Evolutionary conservation across 2,329 filamentous ascomycete species (phyloP).

Genomic region (Botrytis fragariae): DNA sequence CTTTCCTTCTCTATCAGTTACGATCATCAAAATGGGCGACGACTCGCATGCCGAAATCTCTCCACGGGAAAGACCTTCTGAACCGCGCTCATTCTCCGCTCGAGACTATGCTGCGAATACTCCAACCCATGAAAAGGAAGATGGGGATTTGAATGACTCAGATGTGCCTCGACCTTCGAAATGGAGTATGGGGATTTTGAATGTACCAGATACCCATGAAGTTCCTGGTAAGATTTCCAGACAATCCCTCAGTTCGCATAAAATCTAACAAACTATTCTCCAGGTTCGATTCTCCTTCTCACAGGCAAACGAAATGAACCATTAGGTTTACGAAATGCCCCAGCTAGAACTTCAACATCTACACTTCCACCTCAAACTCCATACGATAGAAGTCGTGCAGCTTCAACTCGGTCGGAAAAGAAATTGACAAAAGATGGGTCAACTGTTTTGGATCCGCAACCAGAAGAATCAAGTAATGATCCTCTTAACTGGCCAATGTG

Average conservation of each 20-base stretch:
- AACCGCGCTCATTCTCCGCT: constrained; percentile 29
- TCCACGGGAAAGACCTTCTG: constrained; percentile 2
- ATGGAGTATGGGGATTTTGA: constrained; percentile 77
- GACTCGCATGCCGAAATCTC: neutral
- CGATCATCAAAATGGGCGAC: constrained; percentile 5
- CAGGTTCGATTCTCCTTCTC: constrained; percentile 58
- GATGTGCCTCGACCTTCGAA: constrained; percentile 37
- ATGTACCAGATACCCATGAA: constrained; percentile 76
- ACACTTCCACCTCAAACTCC: constrained; percentile 40
- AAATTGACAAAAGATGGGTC: constrained; percentile 80
- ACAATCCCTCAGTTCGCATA: neutral
- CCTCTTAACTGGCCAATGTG: constrained; percentile 87
- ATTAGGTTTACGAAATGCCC: constrained; percentile 29
- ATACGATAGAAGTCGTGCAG: constrained; percentile 22
- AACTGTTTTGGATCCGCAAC: constrained; percentile 88
- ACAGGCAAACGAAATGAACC: constrained; percentile 53
- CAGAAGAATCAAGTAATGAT: constrained; percentile 86
- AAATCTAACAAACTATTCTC: constrained; percentile 7
- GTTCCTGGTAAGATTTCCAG: constrained; percentile 66
- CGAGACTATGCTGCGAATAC: constrained; percentile 26
- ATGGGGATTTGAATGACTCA: constrained; percentile 21
- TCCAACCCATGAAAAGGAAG: constrained; percentile 8
- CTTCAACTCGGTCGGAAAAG: constrained; percentile 43
- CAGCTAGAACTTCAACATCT: constrained; percentile 57
- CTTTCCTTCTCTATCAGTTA: neutral